Base-by-base conservation (phyloP, 2,329 filamentous ascomycete species). In the Leptographium lundbergii region DNA sequence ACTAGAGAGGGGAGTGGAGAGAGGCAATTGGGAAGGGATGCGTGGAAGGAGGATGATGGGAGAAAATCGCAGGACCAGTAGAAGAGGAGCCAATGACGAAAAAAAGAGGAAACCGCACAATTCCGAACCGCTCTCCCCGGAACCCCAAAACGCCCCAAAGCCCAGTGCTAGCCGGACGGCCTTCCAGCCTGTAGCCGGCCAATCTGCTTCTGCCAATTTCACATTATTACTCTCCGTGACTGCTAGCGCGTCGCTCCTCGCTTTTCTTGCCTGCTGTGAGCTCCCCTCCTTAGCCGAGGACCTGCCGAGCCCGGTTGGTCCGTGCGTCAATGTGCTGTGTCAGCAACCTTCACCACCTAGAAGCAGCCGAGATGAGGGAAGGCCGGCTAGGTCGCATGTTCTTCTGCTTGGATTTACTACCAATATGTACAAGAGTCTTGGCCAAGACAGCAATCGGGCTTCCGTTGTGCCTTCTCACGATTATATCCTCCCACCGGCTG, bases 151-250 rank as follows among this genome's bases (percentile, higher is more conserved):
- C 19, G 24, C 36, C 36, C 19, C 24, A 56, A 39, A 42, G 6
- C 10, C 9, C 47, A 14, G 11, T 50, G 47, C 19, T 29, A 32
- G 48, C 25, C 50, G 52, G 42, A 39, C 54, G 54, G 24, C 25
- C 36, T 27, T 54, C 27, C 17, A 47, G 39, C 57, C 36, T n/a
- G 42, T 17, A 25, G 22, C 58, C 58, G 52, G 58, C 62, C 62
- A 63, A 63, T 63, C 62, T 63, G 17, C 36, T 54, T 60, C 54
- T 48, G 52, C 57, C 48, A 61, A 64, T 64, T 63, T 63, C 63
- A 62, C 61, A 64, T 63, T 64, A 63, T 59, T 34, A 34, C 60
- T 61, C 61, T 58, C 62, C 39, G 19, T 11, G 3, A 11, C 24
- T 14, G 25, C 54, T 56, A 27, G 42, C 48, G n/a, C 22, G 11